Percentiles rank a stretch among this genome's conserved stretches.
Evolutionary conservation across 2,329 filamentous ascomycete genomes (phyloP).

Genomic region (Coleophoma cylindrospora): DNA sequence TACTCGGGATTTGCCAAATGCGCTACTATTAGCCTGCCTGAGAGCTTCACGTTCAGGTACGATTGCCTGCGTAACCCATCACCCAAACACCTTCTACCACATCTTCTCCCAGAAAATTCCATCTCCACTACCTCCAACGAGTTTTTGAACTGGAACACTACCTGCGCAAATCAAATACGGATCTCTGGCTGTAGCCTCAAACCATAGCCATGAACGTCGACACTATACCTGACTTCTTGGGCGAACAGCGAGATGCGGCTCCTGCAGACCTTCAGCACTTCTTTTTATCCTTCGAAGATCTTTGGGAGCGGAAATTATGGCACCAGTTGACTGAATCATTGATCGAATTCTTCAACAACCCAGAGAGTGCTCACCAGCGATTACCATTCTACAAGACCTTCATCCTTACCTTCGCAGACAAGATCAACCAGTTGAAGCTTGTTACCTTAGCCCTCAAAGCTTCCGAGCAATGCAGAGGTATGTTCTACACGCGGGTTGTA

Average conservation of each 20-base stretch:
- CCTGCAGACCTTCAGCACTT: slow-evolving; percentile 83
- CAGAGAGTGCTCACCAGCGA: slow-evolving; percentile 76
- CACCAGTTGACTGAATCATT: slow-evolving; percentile 93
- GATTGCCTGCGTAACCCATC: too few relatives aligned
- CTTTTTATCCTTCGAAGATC: slow-evolving; percentile 90
- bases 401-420: slow-evolving; percentile 92
- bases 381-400: slow-evolving; percentile 91
- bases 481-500: slow-evolving; percentile 3
- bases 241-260: slow-evolving; percentile 81
- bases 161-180: neutral
- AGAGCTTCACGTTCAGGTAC: neutral
- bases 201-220: slow-evolving; percentile 68
- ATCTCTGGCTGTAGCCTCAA: neutral
- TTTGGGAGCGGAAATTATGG: slow-evolving; percentile 98
- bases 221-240: slow-evolving; percentile 86
- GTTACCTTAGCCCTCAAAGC: slow-evolving; percentile 86
- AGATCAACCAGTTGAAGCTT: slow-evolving; percentile 98
- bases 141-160: neutral
- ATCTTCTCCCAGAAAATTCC: too few relatives aligned
- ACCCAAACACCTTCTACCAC: too few relatives aligned
- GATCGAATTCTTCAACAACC: slow-evolving; percentile 79
- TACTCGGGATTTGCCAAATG: neutral
- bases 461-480: slow-evolving; percentile 78
- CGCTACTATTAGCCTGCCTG: neutral
- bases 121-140: too few relatives aligned